Evolutionary conservation across 1,139 yeast genomes (phyloP), one percentile per base, ranked within the genome.

Genomic region (Starmera stellimalicola): DNA sequence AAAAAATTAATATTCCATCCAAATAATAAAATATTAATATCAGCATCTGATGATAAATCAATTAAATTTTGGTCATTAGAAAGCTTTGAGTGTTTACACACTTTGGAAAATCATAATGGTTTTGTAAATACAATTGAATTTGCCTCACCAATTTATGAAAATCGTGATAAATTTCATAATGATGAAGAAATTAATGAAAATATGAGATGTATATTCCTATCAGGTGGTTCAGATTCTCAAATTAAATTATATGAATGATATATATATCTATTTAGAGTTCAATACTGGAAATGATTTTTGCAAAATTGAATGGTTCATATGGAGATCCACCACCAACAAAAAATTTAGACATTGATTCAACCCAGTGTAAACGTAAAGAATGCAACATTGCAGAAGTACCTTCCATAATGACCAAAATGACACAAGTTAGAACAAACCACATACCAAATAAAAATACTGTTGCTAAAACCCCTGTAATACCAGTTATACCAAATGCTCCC

Each of bases 311-410:
- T 22, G 98, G 98, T 41, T 74, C 77, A 55, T 84, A 91, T 1
- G 85, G 76, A 41, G 77, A 70, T 34, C 98, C 98, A 54, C 91
- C 97, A 47, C 98, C 98, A 50, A 82, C 85, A 51, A 91, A 93
- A 57, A 84, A 93, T 62, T 93, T 93, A 33, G 96, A 87, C 97
- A 93, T 93, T 22, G 96, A 88, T 61, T 93, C 99, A 37, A 93
- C 98, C 99, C 99, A 91, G 57, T 91, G 98, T 53, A 91, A 65
- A 60, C 98, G 82, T 50, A 93, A 70, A 18, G 96, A 83, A 60
- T 93, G 99, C 51, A 93, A 70, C 98, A 93, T 93, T 19, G 98
- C 98, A 28, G 95, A 83, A 0, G 98, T 93, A 34, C 99, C 99
- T 60, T 93, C 98, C 98, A 93, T 91, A 40, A 87, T 68, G 33